Evolutionary conservation across 345 rosid genomes (phyloP).

Genomic region (Populus euphratica): DNA sequence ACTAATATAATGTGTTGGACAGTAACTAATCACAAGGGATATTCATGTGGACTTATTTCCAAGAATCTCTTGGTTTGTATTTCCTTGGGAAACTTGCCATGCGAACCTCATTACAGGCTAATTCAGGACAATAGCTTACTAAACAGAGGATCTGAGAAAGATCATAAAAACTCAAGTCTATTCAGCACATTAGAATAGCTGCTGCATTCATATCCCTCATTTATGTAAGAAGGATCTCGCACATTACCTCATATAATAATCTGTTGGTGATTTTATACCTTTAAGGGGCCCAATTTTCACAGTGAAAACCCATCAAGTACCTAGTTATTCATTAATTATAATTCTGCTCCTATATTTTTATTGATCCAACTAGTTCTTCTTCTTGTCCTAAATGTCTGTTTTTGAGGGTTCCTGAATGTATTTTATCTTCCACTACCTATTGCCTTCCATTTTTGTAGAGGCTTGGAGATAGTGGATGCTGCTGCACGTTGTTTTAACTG

Average conservation of each 20-base stretch:
- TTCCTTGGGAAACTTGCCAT: background rate
- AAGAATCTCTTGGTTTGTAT: background rate
- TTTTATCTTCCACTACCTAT: conserved; percentile 1
- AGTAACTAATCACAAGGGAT: background rate
- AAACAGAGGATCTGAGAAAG: background rate
- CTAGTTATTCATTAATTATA: background rate
- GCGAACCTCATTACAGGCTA: background rate
- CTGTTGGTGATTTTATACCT: background rate
- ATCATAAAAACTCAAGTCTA: background rate
- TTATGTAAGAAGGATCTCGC: background rate
- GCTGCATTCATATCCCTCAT: background rate
- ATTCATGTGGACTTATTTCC: background rate
- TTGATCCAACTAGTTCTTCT: background rate
- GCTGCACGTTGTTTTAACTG: conserved; percentile 94
- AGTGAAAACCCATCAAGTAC: background rate
- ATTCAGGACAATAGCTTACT: background rate
- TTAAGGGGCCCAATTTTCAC: background rate
- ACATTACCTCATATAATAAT: background rate
- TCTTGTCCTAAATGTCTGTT: background rate
- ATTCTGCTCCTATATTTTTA: background rate
- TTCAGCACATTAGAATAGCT: background rate
- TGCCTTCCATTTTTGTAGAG: conserved; percentile 44
- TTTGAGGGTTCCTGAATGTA: background rate
- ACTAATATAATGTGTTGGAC: background rate
- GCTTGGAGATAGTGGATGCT: conserved; percentile 62